Evolutionary conservation across 2,329 filamentous ascomycete species (phyloP), one percentile per base, ranked within the genome.

Genomic region (Didymella arachidicola): DNA sequence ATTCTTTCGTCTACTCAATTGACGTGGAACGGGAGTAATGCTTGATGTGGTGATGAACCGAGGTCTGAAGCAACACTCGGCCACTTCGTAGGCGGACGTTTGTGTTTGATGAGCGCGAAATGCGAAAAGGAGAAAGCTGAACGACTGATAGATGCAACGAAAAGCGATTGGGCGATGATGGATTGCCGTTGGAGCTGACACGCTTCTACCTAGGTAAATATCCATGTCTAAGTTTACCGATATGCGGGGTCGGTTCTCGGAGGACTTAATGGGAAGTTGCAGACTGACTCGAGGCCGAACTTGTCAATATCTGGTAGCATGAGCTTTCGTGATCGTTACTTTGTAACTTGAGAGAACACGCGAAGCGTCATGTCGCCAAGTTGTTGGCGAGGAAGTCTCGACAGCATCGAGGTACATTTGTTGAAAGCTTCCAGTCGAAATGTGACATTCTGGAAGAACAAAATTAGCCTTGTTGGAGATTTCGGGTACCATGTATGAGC

Each of bases 171-270:
- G 7, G 14, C n/a, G 18, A 19, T 8, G 36, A 19, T n/a, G n/a
- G 36, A 39, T 10, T 19, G 6, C 36, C 18, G n/a, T 39, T 39
- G 18, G 36, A 19, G 18, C 16, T 39, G 18, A 39, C 19, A 39
- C 18, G 11, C 36, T 18, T 39, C 36, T 58, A 39, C 44, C 49
- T 53, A 53, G 55, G 44, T 58, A 32, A 46, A 49, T 22, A 18
- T 19, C 16, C 12, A 5, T 46, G 41, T 58, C 50, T 26, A 61
- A 56, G 53, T 50, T 57, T 54, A 46, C 50, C 50, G 50, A 54
- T 12, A 61, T 65, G 64, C 64, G 64, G 64, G 64, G 64, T 66
- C 62, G 58, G 57, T 50, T 50, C 51, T 44, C 26, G 50, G 45
- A 45, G 36, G 39, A 45, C 39, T 50, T 27, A 41, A 19, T 22